Conservation (phyloP, 176 grass and related monocot genomes). For the Juncus effusus region DNA sequence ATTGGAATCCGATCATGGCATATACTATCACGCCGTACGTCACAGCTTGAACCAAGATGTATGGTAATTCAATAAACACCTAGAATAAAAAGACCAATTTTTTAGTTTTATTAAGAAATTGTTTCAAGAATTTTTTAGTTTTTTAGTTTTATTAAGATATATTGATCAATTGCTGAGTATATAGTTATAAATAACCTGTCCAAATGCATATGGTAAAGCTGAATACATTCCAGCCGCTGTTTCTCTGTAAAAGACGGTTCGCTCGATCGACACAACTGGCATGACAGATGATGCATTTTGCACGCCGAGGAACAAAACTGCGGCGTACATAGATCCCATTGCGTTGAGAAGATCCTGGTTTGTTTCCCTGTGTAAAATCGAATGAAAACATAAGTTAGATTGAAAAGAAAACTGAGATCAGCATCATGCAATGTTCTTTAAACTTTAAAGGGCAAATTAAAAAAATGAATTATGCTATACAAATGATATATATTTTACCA, state of each 20-base stretch:
- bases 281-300: constrained; percentile 70
- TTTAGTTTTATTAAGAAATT: too few species aligned
- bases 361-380: constrained; percentile 27
- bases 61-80: constrained; percentile 75
- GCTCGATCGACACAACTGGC: constrained; percentile 70
- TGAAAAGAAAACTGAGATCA: background rate
- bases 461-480: constrained; percentile 1
- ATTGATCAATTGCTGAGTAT: background rate
- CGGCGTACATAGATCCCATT: constrained; percentile 83
- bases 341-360: constrained; percentile 67
- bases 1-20: constrained; percentile 83
- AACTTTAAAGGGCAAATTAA: background rate
- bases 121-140: too few species aligned
- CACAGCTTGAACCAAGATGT: constrained; percentile 52
- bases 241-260: constrained; percentile 91
- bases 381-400: background rate
- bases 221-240: constrained; percentile 87
- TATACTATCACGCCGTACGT: constrained; percentile 68
- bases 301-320: constrained; percentile 62
- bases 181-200: constrained; percentile 42
- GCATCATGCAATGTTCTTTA: background rate
- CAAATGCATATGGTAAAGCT: constrained; percentile 92
- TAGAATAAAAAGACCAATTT: constrained; percentile 20
- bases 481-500: constrained; percentile 35
- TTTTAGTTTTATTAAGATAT: background rate